phyloP scores from a whole-genome alignment of 768 basidiomycete genomes.

The Royoungia palumana region DNA sequence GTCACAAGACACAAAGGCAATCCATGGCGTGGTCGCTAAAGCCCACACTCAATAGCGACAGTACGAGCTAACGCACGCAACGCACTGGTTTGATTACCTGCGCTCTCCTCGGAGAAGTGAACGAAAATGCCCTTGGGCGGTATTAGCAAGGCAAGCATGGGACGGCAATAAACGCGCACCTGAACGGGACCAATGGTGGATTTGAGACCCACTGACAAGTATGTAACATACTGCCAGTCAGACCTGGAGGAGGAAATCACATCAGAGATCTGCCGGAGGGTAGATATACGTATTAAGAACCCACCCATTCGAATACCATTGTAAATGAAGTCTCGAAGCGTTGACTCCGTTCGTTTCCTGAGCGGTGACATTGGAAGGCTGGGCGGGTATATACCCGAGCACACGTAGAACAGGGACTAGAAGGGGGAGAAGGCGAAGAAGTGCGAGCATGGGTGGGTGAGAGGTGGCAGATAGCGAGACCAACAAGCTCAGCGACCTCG shows the following conservation, averaged over 20 bases:
- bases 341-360: slow-evolving; percentile 53
- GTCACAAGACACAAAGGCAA: slow-evolving; percentile 86
- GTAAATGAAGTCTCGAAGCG: slow-evolving; percentile 46
- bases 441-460: slow-evolving; percentile 14
- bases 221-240: slow-evolving; percentile 54
- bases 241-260: slow-evolving; percentile 34
- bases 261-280: slow-evolving; percentile 9
- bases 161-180: slow-evolving; percentile 35
- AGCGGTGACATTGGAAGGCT: slow-evolving; percentile 62
- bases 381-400: slow-evolving; percentile 66
- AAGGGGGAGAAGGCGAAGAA: background rate
- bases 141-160: background rate
- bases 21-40: slow-evolving; percentile 79
- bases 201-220: slow-evolving; percentile 51
- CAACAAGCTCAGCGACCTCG: background rate
- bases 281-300: slow-evolving; percentile 3
- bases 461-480: background rate
- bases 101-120: slow-evolving; percentile 70
- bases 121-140: slow-evolving; percentile 67
- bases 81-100: slow-evolving; percentile 47
- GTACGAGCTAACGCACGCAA: slow-evolving; percentile 31
- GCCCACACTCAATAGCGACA: slow-evolving; percentile 13
- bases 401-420: slow-evolving; percentile 5
- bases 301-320: slow-evolving; percentile 58
- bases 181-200: slow-evolving; percentile 48